phyloP scores from a whole-genome alignment of 2,329 filamentous ascomycete genomes.

The Ophiostoma triangulosporum region DNA sequence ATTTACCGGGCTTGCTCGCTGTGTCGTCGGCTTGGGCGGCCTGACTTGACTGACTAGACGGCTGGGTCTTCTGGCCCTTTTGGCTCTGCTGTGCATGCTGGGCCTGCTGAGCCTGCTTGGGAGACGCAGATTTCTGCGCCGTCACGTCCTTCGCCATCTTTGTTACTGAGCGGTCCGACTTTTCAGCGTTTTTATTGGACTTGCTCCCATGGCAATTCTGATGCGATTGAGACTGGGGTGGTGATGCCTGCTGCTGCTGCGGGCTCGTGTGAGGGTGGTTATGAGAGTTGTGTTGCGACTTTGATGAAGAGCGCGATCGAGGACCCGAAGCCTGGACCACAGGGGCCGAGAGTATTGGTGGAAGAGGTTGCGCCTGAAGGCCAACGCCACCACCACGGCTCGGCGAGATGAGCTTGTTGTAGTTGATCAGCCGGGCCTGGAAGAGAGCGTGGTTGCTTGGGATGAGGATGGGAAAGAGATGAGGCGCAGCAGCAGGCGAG shows the following conservation, averaged over 20 bases:
- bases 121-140: slow-evolving; percentile 28
- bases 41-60: not conserved
- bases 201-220: slow-evolving; percentile 52
- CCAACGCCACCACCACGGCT: slow-evolving; percentile 37
- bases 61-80: not conserved
- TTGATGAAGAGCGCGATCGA: slow-evolving; percentile 45
- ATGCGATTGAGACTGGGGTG: slow-evolving; percentile 6
- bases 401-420: slow-evolving; percentile 51
- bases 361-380: slow-evolving; percentile 41
- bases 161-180: slow-evolving; percentile 49
- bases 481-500: slow-evolving; percentile 9
- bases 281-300: slow-evolving; percentile 31
- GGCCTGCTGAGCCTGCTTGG: slow-evolving; percentile 4
- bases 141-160: slow-evolving; percentile 38
- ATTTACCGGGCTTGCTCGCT: not conserved
- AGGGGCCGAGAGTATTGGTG: slow-evolving; percentile 41
- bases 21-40: not conserved
- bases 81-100: slow-evolving; percentile 2
- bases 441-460: slow-evolving; percentile 47
- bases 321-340: slow-evolving; percentile 39
- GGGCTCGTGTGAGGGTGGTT: not conserved
- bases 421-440: slow-evolving; percentile 49
- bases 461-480: slow-evolving; percentile 33
- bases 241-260: slow-evolving; percentile 4
- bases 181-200: slow-evolving; percentile 39